phyloP scores from a whole-genome alignment of 2,329 filamentous ascomycete genomes.

The Fusarium longipes region DNA sequence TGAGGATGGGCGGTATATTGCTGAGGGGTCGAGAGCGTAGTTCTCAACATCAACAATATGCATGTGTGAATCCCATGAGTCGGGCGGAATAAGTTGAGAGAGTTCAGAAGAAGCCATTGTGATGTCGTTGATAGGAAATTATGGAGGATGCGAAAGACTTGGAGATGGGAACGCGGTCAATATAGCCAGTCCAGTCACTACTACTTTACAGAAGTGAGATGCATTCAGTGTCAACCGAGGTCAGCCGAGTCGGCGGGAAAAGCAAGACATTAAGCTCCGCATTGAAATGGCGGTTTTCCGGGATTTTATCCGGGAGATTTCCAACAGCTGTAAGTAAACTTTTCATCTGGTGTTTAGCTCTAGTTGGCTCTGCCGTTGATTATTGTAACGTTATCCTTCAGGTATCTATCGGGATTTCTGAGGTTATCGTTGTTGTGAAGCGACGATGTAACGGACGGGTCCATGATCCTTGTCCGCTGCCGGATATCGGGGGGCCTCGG shows the following conservation, averaged over 20 bases:
- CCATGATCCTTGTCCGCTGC: constrained; percentile 4
- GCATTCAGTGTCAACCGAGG: constrained; percentile 15
- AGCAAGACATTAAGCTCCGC: constrained; percentile 8
- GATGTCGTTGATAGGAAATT: neutral
- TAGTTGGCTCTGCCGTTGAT: neutral
- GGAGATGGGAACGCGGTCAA: neutral
- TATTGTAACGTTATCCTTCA: neutral
- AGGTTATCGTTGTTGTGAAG: neutral
- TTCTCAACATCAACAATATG: constrained; percentile 66
- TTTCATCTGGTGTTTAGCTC: neutral
- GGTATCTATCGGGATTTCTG: neutral
- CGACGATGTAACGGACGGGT: neutral
- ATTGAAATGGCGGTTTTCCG: neutral
- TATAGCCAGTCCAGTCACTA: neutral
- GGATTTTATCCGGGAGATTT: neutral
- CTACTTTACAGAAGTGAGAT: neutral
- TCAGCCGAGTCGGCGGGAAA: constrained; percentile 31
- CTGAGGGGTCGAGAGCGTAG: constrained; percentile 61
- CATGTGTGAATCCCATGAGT: constrained; percentile 72
- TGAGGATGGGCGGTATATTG: constrained; percentile 62
- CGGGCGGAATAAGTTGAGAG: constrained; percentile 51
- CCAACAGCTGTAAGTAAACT: neutral
- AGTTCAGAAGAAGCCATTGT: constrained; percentile 12
- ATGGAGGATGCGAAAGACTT: neutral
- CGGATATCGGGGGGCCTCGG: neutral